Evolutionary conservation across 1,284 basidiomycete genomes (phyloP), one percentile per base, ranked within the genome.

Genomic region (Wallemia mellicola): DNA sequence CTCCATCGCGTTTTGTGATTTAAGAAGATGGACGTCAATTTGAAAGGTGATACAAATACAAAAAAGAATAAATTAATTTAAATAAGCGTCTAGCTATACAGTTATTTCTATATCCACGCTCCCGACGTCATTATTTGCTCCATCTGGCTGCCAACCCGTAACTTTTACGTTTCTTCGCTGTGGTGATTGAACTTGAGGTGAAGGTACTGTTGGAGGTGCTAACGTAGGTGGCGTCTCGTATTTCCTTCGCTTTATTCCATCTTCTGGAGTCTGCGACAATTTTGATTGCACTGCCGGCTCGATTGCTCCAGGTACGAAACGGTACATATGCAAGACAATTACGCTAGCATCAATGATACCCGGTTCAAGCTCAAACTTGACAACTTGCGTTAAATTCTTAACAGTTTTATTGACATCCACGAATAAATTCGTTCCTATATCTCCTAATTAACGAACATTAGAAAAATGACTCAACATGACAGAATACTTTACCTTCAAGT

Each of bases 381-480:
- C 55, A 7, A 57, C 5, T 2, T 57, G 25, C 24, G 2, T 57
- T 25, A 57, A 28, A 19, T 5, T 26, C 24, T 57, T 57, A 2
- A 57, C 27, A 14, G 55, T 57, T 25, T 57, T 19, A 3, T 26
- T 5, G 3, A 57, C 15, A 57, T 57, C 55, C 24, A 57, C 55
- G 55, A 11, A 57, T 14, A 57, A 19, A n/a, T 26, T 28, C 7
- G 15, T 59, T 27, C 66, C 64, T 11, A 62, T 63, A 33, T 65
- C 64, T 1, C 60, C 62, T 58, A 63, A 63, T 24, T 61, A n/a
- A n/a, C n/a, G n/a, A n/a, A n/a, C n/a, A n/a, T n/a, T n/a, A n/a
- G n/a, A n/a, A n/a, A n/a, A n/a, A n/a, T n/a, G n/a, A n/a, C n/a
- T 14, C 25, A 7, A 57, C 27, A 26, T 25, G 24, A 57, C 9